A percentile compares a stretch with the other conserved stretches of the same genome.
Conservation (phyloP, 2,329 filamentous ascomycete genomes). For the Pestalotiopsis sp. region DNA sequence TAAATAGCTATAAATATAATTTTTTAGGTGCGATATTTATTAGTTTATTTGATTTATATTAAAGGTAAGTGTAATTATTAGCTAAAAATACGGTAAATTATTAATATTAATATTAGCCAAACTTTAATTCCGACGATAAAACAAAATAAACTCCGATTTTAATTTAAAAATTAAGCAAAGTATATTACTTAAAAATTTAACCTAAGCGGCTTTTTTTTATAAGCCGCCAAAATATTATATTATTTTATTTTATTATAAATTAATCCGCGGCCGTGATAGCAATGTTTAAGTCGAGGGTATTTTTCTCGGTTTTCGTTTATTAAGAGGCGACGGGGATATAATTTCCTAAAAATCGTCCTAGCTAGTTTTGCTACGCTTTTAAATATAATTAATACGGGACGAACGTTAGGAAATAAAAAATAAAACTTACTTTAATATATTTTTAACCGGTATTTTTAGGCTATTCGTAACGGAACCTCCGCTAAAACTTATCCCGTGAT, state of each 20-base stretch:
- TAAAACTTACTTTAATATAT: neutral
- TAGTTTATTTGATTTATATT: neutral
- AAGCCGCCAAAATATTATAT: neutral
- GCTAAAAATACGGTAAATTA: neutral
- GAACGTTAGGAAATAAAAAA: neutral
- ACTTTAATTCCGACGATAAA: neutral
- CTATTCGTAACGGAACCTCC: neutral
- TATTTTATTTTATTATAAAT: neutral
- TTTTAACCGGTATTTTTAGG: too few relatives aligned
- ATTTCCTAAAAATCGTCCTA: neutral
- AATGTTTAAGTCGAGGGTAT: neutral
- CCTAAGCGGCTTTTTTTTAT: neutral
- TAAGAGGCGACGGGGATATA: neutral
- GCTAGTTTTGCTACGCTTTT: neutral
- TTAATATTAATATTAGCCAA: neutral
- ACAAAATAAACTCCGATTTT: neutral
- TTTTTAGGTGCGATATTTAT: neutral
- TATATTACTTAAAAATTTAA: neutral
- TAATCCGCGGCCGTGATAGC: neutral
- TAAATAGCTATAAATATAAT: neutral
- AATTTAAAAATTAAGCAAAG: neutral
- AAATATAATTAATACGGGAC: neutral
- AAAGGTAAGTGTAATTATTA: neutral
- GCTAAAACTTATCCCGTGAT: neutral
- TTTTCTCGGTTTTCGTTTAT: neutral